A percentile compares a stretch with the other conserved stretches of the same genome.
Conservation (phyloP, 2,329 filamentous ascomycete species). For the Fusarium luffae region DNA sequence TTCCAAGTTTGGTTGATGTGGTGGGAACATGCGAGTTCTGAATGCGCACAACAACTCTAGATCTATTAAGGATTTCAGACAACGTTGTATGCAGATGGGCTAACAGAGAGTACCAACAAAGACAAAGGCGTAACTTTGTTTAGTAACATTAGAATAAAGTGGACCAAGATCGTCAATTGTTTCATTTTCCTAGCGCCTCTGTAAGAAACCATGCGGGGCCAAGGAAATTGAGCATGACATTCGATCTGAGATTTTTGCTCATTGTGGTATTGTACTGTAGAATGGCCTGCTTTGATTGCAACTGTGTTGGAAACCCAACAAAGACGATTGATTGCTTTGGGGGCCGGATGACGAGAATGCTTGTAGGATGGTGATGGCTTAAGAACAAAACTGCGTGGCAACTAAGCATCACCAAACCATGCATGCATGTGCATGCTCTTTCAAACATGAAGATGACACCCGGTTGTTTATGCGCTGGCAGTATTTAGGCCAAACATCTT, state of each 20-base stretch:
- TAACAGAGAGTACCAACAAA: neutral
- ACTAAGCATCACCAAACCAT: neutral
- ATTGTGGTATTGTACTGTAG: neutral
- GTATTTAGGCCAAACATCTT: conserved; percentile 22
- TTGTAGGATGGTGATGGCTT: conserved; percentile 1
- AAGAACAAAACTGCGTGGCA: conserved; percentile 10
- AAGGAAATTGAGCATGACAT: conserved; percentile 8
- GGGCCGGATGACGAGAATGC: neutral
- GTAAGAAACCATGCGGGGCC: neutral
- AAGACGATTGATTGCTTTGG: neutral
- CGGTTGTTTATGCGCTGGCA: conserved; percentile 38
- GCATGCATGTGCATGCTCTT: neutral
- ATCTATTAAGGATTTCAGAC: neutral
- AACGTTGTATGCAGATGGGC: neutral
- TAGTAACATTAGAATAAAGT: neutral
- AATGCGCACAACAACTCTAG: neutral
- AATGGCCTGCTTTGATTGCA: neutral
- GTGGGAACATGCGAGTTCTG: neutral
- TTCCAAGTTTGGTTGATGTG: neutral
- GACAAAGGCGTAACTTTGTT: neutral
- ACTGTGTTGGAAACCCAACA: neutral
- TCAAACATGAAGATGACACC: neutral
- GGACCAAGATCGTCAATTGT: conserved; percentile 7
- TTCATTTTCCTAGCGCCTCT: conserved; percentile 9
- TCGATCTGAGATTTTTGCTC: no score